These are phyloP conservation scores for Ophiostoma sp. DNA, from an alignment of 2,329 filamentous ascomycete genomes.

Conservation along the genomic window DNA sequence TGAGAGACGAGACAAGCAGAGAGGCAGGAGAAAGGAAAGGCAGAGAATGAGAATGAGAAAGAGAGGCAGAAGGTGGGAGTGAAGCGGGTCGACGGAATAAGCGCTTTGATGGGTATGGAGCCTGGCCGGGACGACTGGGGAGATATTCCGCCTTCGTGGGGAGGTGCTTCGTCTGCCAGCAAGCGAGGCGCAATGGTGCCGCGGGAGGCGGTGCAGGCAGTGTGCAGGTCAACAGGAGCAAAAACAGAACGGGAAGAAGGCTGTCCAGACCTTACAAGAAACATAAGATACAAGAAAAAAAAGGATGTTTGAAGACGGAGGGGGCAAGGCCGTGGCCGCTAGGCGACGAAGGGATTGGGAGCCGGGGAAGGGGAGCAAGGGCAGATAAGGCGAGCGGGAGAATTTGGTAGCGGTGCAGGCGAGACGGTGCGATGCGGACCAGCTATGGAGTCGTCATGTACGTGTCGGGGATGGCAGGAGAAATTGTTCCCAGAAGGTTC, in stretches of 20 bases:
- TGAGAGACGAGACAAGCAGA: neutral
- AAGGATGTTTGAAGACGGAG: neutral
- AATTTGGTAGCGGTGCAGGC: conserved; percentile 15
- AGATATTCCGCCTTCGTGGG: conserved; percentile 26
- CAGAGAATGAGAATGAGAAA: neutral
- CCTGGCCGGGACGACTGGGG: conserved; percentile 7
- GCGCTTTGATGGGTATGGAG: conserved; percentile 18
- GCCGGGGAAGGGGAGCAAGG: conserved; percentile 9
- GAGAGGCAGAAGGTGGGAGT: neutral
- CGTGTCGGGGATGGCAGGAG: neutral
- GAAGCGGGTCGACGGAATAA: conserved; percentile 17
- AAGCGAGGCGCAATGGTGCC: neutral
- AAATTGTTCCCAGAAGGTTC: conserved; percentile 11
- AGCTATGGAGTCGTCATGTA: neutral
- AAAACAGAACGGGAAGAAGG: neutral
- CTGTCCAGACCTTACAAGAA: neutral
- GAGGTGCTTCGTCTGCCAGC: neutral
- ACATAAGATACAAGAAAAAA: neutral
- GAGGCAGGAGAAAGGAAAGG: neutral
- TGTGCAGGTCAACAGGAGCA: neutral
- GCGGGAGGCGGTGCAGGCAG: conserved; percentile 9
- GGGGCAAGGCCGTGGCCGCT: neutral
- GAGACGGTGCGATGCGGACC: neutral
- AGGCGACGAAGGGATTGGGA: neutral
- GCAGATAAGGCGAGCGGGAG: conserved; percentile 17